These are phyloP conservation scores for Hemisphaericaspora xylanilytica DNA, from an alignment of 1,139 yeast genomes.

Conservation along the genomic window DNA sequence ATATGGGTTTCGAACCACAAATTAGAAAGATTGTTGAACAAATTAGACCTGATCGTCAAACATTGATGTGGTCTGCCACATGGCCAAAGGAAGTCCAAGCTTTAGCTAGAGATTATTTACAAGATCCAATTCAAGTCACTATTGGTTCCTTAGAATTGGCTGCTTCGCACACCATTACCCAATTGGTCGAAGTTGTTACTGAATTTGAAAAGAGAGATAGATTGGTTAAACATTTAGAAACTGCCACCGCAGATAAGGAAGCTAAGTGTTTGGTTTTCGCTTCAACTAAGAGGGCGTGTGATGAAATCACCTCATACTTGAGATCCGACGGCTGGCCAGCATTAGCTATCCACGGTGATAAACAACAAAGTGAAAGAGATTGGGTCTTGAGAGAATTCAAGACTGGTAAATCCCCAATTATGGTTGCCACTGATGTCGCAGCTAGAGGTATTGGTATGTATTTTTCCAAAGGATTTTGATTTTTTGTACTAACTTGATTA, in stretches of 20 bases:
- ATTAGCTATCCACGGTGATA: slow-evolving; percentile 98
- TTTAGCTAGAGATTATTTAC: slow-evolving; percentile 85
- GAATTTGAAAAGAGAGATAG: slow-evolving; percentile 94
- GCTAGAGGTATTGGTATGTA: slow-evolving; percentile 99
- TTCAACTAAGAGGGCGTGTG: slow-evolving; percentile 96
- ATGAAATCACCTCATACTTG: slow-evolving; percentile 85
- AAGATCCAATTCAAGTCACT: slow-evolving; percentile 93
- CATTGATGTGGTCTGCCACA: slow-evolving; percentile 99
- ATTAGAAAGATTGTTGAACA: slow-evolving; percentile 92
- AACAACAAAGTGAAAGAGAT: slow-evolving; percentile 96
- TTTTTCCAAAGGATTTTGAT: slow-evolving; percentile 16
- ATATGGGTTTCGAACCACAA: slow-evolving; percentile 97
- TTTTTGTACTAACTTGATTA: slow-evolving; percentile 19
- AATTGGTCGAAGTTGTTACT: slow-evolving; percentile 84
- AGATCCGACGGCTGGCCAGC: slow-evolving; percentile 99
- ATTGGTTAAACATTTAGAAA: slow-evolving; percentile 77
- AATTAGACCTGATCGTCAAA: slow-evolving; percentile 96
- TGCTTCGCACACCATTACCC: slow-evolving; percentile 95
- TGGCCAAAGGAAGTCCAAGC: slow-evolving; percentile 99
- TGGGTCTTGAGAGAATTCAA: slow-evolving; percentile 95
- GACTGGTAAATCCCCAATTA: slow-evolving; percentile 87
- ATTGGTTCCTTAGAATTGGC: slow-evolving; percentile 93
- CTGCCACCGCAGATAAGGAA: slow-evolving; percentile 73
- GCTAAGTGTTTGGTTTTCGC: slow-evolving; percentile 86
- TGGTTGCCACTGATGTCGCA: slow-evolving; percentile 99